phyloP scores from a whole-genome alignment of 2,329 filamentous ascomycete species.

The Trichoderma sp. region DNA sequence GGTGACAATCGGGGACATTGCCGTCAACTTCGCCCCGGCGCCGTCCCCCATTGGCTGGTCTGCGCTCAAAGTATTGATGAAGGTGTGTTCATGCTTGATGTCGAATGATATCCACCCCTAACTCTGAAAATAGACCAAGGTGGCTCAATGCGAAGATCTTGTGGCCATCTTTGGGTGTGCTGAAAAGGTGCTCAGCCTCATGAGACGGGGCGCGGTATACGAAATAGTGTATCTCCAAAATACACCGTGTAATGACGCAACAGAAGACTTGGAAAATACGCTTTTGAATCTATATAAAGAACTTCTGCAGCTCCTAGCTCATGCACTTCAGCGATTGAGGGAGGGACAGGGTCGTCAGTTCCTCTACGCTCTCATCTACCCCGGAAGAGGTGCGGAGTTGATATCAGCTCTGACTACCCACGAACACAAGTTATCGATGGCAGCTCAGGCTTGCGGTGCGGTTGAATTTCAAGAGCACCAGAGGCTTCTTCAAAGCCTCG shows the following conservation, averaged over 20 bases:
- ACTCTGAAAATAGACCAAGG: not conserved
- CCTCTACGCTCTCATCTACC: not conserved
- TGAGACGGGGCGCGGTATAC: not conserved
- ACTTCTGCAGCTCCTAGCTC: not conserved
- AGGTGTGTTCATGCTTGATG: not conserved
- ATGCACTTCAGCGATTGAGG: not conserved
- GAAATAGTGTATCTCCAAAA: not conserved
- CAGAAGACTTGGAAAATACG: not conserved
- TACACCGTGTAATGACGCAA: not conserved
- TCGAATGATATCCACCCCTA: not conserved
- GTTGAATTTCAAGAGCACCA: not conserved
- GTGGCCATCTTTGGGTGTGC: not conserved
- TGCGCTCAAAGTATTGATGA: not conserved
- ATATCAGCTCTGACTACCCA: not conserved
- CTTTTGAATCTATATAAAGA: not conserved
- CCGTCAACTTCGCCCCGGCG: not conserved
- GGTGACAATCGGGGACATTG: not conserved
- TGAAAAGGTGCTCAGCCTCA: not conserved
- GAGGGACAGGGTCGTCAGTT: not conserved
- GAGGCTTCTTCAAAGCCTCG: not conserved
- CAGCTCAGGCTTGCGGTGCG: not conserved
- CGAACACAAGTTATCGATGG: not conserved
- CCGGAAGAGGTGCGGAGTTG: not conserved
- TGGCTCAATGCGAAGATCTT: not conserved
- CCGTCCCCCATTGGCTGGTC: not conserved